phyloP scores from a whole-genome alignment of 2,329 filamentous ascomycete genomes.

The Aspergillus awamori region DNA sequence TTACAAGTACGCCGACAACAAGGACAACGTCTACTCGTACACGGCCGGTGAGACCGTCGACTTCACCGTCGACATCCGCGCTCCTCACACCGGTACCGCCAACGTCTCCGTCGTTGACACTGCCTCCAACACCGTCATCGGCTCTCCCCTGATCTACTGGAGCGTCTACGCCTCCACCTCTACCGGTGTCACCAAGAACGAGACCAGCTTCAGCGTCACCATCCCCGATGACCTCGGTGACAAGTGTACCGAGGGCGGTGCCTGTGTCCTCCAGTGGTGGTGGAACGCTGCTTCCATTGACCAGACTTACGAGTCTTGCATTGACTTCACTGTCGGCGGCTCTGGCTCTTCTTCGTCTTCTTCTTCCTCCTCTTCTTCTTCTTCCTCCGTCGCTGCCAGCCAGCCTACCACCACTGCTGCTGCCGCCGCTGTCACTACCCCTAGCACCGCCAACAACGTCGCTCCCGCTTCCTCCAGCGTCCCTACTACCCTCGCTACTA shows the following conservation, averaged over 20 bases:
- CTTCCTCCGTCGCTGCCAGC: slow-evolving; percentile 15
- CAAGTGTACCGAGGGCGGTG: slow-evolving; percentile 32
- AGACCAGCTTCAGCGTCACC: slow-evolving; percentile 37
- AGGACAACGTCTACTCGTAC: slow-evolving; percentile 55
- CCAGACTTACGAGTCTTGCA: slow-evolving; percentile 41
- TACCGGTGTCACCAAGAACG: slow-evolving; percentile 29
- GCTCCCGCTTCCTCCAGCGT: slow-evolving; percentile 12
- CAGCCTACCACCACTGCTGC: slow-evolving; percentile 11
- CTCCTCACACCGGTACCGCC: slow-evolving; percentile 52
- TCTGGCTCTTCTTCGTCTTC: slow-evolving; percentile 21
- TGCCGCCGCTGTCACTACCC: slow-evolving; percentile 17
- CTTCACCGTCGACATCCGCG: slow-evolving; percentile 49
- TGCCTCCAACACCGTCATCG: slow-evolving; percentile 44
- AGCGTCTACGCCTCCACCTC: slow-evolving; percentile 34
- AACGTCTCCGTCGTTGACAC: slow-evolving; percentile 56
- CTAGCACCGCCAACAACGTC: slow-evolving; percentile 15
- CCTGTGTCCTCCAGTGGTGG: slow-evolving; percentile 41
- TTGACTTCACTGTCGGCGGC: slow-evolving; percentile 36
- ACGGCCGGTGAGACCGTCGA: slow-evolving; percentile 50
- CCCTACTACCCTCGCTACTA: slow-evolving; percentile 19
- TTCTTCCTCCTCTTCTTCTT: slow-evolving; percentile 20
- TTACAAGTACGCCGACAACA: slow-evolving; percentile 60
- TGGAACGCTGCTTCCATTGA: slow-evolving; percentile 38
- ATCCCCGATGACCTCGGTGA: slow-evolving; percentile 33
- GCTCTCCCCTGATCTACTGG: slow-evolving; percentile 38